Evolutionary conservation across 345 rosid genomes (phyloP), one percentile per base, ranked within the genome.

Genomic region (Gossypium herbaceum): DNA sequence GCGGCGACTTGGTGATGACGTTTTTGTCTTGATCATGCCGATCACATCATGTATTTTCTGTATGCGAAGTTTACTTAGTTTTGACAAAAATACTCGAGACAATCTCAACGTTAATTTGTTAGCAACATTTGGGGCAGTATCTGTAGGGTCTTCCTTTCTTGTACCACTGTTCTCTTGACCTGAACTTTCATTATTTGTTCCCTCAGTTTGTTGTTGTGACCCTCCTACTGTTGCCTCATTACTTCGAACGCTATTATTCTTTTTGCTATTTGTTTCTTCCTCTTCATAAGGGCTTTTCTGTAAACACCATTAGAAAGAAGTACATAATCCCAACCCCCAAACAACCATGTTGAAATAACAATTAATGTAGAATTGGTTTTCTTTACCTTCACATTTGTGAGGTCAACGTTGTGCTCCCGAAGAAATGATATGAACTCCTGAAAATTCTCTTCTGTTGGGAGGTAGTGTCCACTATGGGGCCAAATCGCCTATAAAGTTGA

Each of bases 391-490:
- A 95, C 92, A 80, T 79, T 73, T 44, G 85, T 77, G 51, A 93
- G 90, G 76, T 95, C 96, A 25, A 95, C 89, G 43, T 85, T 78
- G 55, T 89, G 87, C 76, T 93, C 91, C 69, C 41, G 29, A 6
- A 95, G 96, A 80, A 85, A 93, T 2, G 87, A 86, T 84, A 90
- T 78, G 77, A 95, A 88, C 58, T 83, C 96, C 79, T 81, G 86
- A 68, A 91, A 93, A 79, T 95, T 95, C 80, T 95, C 99, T 74
- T 93, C 94, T 27, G 97, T 93, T 51, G 98, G 98, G 72, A 93
- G 98, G 84, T 93, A 95, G 68, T 95, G 98, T 78, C 98, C 98
- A 24, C 97, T 95, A 75, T 95, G 98, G 75, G 96, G 98, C 98
- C 97, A 95, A 78, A 95, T 84, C 56, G 96, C 91, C 97, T 94